phyloP scores from a whole-genome alignment of 805 yeast species.

The Candida pseudoglaebosa region DNA sequence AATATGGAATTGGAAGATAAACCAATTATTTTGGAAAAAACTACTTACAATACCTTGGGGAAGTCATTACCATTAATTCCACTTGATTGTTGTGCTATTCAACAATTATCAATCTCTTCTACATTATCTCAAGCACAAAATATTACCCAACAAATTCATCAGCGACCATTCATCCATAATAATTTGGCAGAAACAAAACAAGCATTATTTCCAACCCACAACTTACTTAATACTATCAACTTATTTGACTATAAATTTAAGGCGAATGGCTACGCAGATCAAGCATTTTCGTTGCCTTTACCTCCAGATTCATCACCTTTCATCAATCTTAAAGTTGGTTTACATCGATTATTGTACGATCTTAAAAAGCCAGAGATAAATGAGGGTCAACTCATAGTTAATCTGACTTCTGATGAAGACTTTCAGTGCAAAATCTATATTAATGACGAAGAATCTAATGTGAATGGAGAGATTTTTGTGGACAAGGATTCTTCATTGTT shows the following conservation, averaged over 20 bases:
- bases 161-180: conserved; percentile 8
- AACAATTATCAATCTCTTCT: conserved; percentile 34
- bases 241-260: conserved; percentile 37
- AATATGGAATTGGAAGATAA: conserved; percentile 5
- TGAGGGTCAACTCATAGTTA: conserved; percentile 28
- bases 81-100: conserved; percentile 32
- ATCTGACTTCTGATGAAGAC: conserved; percentile 35
- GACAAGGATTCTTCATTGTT: conserved; percentile 21
- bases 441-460: conserved; percentile 36
- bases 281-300: conserved; percentile 33
- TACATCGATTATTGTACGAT: conserved; percentile 30
- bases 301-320: conserved; percentile 35
- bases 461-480: conserved; percentile 28
- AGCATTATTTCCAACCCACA: conserved; percentile 31
- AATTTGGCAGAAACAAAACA: conserved; percentile 14
- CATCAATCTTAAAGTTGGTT: conserved; percentile 29
- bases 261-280: conserved; percentile 36
- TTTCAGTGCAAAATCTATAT: conserved; percentile 37
- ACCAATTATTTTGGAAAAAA: conserved; percentile 6
- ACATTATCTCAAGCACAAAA: conserved; percentile 13
- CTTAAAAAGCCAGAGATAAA: conserved; percentile 29
- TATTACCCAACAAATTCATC: conserved; percentile 14
- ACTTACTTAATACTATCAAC: conserved; percentile 21
- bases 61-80: conserved; percentile 24
- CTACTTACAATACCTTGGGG: conserved; percentile 21